Evolutionary conservation across 441 rosid genomes (phyloP).

Genomic region (Pelargonium fulgidum): DNA sequence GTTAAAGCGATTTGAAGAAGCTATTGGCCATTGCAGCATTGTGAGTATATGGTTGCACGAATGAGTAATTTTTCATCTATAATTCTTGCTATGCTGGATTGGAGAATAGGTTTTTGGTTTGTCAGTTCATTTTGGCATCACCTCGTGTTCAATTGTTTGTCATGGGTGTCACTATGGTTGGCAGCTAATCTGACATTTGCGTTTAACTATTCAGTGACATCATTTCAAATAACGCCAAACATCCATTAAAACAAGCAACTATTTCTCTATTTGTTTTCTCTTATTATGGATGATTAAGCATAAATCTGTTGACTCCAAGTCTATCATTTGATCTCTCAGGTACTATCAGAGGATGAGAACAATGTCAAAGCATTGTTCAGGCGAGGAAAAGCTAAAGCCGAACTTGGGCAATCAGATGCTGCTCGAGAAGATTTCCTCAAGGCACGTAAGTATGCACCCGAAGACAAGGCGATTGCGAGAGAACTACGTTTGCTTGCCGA

Average conservation of each 20-base stretch:
- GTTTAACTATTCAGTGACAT: background rate
- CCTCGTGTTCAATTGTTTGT: background rate
- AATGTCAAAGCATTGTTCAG: constrained; percentile 83
- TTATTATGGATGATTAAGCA: background rate
- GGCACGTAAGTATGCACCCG: constrained; percentile 76
- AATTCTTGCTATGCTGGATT: background rate
- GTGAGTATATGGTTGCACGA: constrained; percentile 35
- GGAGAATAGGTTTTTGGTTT: background rate
- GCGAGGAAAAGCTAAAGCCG: constrained; percentile 82
- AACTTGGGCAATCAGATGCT: constrained; percentile 85
- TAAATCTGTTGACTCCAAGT: background rate
- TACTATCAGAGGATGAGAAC: constrained; percentile 75
- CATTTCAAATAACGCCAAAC: background rate
- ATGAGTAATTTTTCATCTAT: background rate
- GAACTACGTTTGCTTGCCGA: constrained; percentile 73
- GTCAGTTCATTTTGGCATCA: background rate
- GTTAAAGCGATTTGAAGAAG: constrained; percentile 75
- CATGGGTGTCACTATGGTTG: background rate
- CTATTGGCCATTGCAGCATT: constrained; percentile 71
- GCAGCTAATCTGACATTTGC: background rate
- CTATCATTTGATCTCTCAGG: constrained; percentile 35
- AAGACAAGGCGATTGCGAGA: constrained; percentile 66
- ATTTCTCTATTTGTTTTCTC: background rate
- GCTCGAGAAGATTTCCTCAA: constrained; percentile 78
- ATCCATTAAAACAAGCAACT: background rate